Conservation (phyloP, 129 eudicot genomes). For the carrot (Daucus carota) region DH1_v3.0 NC_030382.2:25951501-25952000, state of each 20-base stretch:
- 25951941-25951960: slow-evolving; percentile 14
- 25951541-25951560: not conserved
- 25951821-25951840: slow-evolving; percentile 41
- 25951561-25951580: not conserved
- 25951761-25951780: not conserved
- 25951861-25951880: not conserved
- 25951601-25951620: slow-evolving; percentile 58
- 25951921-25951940: slow-evolving; percentile 10
- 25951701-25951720: slow-evolving; percentile 42
- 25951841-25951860: not conserved
- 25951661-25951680: slow-evolving; percentile 66
- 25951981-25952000: not conserved
- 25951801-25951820: slow-evolving; percentile 50
- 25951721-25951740: not conserved
- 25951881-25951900: slow-evolving; percentile 2
- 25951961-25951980: not conserved
- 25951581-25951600: slow-evolving; percentile 46
- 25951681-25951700: slow-evolving; percentile 87
- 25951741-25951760: not conserved
- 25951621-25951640: slow-evolving; percentile 36
- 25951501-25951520: too few species aligned
- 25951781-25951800: slow-evolving; percentile 54
- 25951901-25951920: slow-evolving; percentile 21
- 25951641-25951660: slow-evolving; percentile 34
- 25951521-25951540: not conserved